Conservation (phyloP, 2,329 filamentous ascomycete species). For the Monilinia aucupariae region DNA sequence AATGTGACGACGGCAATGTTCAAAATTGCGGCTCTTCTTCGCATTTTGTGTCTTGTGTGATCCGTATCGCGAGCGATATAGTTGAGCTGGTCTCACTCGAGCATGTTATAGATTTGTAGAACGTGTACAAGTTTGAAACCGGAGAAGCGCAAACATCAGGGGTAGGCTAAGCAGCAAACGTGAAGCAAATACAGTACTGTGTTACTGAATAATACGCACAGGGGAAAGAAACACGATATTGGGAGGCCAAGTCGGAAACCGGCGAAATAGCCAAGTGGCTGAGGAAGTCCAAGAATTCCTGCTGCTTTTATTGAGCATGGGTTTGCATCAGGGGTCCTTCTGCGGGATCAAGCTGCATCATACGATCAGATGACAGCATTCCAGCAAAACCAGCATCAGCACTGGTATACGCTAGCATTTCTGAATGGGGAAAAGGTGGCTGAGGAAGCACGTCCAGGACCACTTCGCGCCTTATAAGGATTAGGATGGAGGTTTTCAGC, state of each 20-base stretch:
- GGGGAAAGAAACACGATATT: not conserved
- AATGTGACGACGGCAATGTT: not conserved
- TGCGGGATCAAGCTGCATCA: not conserved
- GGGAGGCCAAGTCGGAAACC: constrained; percentile 1
- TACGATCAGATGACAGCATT: not conserved
- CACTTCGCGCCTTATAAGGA: constrained; percentile 13
- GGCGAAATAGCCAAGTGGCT: not conserved
- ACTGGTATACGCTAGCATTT: not conserved
- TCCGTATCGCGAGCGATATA: not conserved
- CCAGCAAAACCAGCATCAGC: not conserved
- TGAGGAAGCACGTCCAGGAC: not conserved
- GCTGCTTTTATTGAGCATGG: not conserved
- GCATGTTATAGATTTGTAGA: not conserved
- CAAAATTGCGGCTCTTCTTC: not conserved
- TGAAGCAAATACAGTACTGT: not conserved
- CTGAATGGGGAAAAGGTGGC: constrained; percentile 2
- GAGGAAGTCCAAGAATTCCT: not conserved
- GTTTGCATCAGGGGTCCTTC: not conserved
- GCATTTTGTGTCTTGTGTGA: not conserved
- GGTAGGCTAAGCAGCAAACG: not conserved
- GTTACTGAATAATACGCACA: not conserved
- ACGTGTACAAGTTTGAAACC: not conserved
- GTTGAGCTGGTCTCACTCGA: not conserved
- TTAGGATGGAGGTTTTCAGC: not conserved
- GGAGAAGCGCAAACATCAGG: not conserved